Base-by-base conservation (phyloP, 192 early-diverging fungal species). In the Coemansia sp. region DNA sequence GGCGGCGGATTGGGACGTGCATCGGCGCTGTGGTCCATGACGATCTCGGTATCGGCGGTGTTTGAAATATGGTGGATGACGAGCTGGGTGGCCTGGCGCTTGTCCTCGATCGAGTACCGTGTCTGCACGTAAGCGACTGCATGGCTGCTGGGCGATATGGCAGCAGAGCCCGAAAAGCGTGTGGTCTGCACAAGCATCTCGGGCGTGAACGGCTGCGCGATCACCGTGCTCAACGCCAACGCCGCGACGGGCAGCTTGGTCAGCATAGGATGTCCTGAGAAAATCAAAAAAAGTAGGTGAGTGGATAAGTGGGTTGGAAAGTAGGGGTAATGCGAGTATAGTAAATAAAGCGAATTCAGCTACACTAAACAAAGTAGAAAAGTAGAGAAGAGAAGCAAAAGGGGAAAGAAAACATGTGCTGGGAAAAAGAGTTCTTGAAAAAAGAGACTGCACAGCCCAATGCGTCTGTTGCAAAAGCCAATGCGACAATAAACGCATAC, bases 151-250 rank as follows among this genome's bases (percentile, higher is more conserved):
- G 81, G 81, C 9, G 83, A 81, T 26, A 83, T 53, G 2, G 72
- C 61, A 3, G 77, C 69, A 10, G 53, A 22, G 15, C 78, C 78
- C 6, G 81, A 58, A n/a, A 69, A 68, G 29, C 83, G 82, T 26
- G 77, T 76, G 40, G 85, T 79, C 35, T 81, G 67, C 30, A 87
- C 83, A 20, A 90, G 78, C 45, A 78, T 78, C 57, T 81, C 60
- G 4, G 84, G 80, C 39, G 76, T 78, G 30, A 87, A 78, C 17
- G 50, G 39, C n/a, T 60, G 56, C 13, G 70, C 71, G 6, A 8
- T 5, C 23, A 62, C 34, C 4, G 53, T 55, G 43, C 54, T 60
- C 9, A 69, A 25, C 9, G 40, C 66, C 14, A 57, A 35, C 3
- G 32, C 60, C 4, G 60, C 50, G 11, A 55, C 41, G 6, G 67